phyloP scores from a whole-genome alignment of 1,139 yeast genomes.

The Taphrina confusa region DNA sequence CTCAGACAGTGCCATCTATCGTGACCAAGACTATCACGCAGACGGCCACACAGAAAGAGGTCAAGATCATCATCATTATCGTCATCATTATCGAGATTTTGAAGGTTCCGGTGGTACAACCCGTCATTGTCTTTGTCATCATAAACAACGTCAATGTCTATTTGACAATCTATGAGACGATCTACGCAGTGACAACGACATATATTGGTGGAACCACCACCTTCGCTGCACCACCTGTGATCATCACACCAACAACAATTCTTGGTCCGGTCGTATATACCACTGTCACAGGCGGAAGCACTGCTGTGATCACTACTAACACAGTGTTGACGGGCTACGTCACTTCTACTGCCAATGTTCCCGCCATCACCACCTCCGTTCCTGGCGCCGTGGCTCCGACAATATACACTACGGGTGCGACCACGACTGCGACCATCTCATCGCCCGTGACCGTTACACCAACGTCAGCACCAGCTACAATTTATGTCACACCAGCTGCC shows the following conservation, averaged over 20 bases:
- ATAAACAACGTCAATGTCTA: conserved; percentile 3
- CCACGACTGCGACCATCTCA: not conserved
- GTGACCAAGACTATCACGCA: conserved; percentile 12
- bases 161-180: not conserved
- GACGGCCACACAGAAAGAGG: not conserved
- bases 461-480: not conserved
- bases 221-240: not conserved
- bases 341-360: not conserved
- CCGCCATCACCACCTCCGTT: conserved; percentile 3
- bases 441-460: not conserved
- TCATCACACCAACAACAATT: conserved; percentile 3
- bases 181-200: not conserved
- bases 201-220: conserved; percentile 6
- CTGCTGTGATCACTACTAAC: not conserved
- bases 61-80: not conserved
- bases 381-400: conserved; percentile 9
- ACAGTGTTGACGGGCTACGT: conserved; percentile 5
- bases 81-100: not conserved
- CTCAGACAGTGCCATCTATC: not conserved
- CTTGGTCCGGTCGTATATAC: conserved; percentile 5
- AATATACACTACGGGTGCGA: not conserved
- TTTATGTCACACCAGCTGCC: not conserved
- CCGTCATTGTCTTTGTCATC: not conserved
- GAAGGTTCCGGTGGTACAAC: not conserved
- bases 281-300: not conserved